These are phyloP conservation scores for Saccharomyces hybrid DNA, from an alignment of 1,139 yeast genomes.

Conservation along the genomic window DNA sequence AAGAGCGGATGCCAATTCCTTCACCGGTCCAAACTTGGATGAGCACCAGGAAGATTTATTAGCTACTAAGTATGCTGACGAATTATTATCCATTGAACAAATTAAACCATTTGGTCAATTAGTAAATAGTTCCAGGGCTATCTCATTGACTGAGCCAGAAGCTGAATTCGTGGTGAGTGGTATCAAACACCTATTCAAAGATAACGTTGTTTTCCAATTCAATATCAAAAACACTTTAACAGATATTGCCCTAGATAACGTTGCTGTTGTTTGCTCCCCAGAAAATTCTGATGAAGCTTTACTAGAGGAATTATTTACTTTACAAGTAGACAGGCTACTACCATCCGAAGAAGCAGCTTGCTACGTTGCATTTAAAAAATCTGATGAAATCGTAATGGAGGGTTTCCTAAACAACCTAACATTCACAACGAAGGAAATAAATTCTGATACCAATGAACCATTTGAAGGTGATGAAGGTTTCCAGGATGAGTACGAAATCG, in stretches of 20 bases:
- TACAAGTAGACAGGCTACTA: slow-evolving; percentile 64
- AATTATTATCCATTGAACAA: slow-evolving; percentile 61
- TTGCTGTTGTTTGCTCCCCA: slow-evolving; percentile 52
- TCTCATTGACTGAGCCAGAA: slow-evolving; percentile 81
- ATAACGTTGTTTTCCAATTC: slow-evolving; percentile 77
- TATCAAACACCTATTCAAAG: slow-evolving; percentile 71
- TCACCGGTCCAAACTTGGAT: slow-evolving; percentile 21
- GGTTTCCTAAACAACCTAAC: slow-evolving; percentile 63
- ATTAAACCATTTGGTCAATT: slow-evolving; percentile 59
- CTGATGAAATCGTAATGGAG: slow-evolving; percentile 41
- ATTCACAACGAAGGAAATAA: slow-evolving; percentile 74
- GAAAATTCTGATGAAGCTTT: slow-evolving; percentile 51
- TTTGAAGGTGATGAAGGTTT: slow-evolving; percentile 75
- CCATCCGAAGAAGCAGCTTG: slow-evolving; percentile 70
- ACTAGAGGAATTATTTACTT: slow-evolving; percentile 62
- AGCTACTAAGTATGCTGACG: slow-evolving; percentile 60
- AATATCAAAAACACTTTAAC: slow-evolving; percentile 79
- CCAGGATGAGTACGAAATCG: slow-evolving; percentile 90
- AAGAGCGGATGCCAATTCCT: slow-evolving; percentile 21
- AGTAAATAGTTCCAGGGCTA: slow-evolving; percentile 60
- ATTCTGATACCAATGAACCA: slow-evolving; percentile 65
- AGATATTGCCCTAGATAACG: slow-evolving; percentile 69
- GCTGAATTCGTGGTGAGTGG: slow-evolving; percentile 89
- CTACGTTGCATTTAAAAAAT: slow-evolving; percentile 68
- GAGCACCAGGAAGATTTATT: slow-evolving; percentile 34